Percentiles rank a stretch among this genome's conserved stretches.
Evolutionary conservation across 495 filamentous ascomycete genomes (phyloP).

Genomic region (Pyrenula aspistea): DNA sequence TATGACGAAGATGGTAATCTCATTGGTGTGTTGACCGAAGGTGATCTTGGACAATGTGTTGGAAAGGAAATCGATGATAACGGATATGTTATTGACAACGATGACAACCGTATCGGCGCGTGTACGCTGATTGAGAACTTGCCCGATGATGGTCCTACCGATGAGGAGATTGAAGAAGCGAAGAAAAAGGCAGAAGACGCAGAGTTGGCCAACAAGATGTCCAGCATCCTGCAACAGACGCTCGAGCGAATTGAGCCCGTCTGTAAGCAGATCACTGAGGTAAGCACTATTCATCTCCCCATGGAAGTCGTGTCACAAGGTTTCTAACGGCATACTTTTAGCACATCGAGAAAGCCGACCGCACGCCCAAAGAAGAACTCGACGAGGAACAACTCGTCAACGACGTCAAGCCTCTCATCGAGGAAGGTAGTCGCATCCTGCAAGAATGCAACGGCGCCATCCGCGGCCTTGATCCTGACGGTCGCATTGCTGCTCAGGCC

Average conservation of each 20-base stretch:
- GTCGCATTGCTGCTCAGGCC: slow-evolving; percentile 71
- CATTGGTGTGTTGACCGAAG: slow-evolving; percentile 66
- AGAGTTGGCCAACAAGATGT: slow-evolving; percentile 70
- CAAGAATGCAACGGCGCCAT: slow-evolving; percentile 83
- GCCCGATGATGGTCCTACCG: slow-evolving; percentile 22
- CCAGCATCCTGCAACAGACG: slow-evolving; percentile 59
- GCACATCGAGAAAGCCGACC: slow-evolving; percentile 70
- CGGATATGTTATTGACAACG: slow-evolving; percentile 71
- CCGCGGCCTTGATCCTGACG: slow-evolving; percentile 82
- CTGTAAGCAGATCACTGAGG: slow-evolving; percentile 77
- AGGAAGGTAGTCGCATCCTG: slow-evolving; percentile 70
- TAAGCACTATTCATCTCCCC: slow-evolving; percentile 38
- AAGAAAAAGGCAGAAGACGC: slow-evolving; percentile 52
- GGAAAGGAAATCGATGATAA: slow-evolving; percentile 80
- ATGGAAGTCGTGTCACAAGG: not conserved
- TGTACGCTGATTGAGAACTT: slow-evolving; percentile 70
- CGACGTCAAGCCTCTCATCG: slow-evolving; percentile 74
- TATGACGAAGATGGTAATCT: slow-evolving; percentile 70
- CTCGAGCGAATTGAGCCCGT: slow-evolving; percentile 76
- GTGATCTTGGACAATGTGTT: slow-evolving; percentile 54
- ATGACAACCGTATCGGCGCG: slow-evolving; percentile 71
- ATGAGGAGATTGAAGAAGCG: slow-evolving; percentile 39
- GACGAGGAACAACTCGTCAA: slow-evolving; percentile 84
- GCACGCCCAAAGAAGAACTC: slow-evolving; percentile 76
- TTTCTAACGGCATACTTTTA: slow-evolving; percentile 22